Evolutionary conservation across 164 flowering plant species (phyloP).

Genomic region (Akebia trifoliata): DNA sequence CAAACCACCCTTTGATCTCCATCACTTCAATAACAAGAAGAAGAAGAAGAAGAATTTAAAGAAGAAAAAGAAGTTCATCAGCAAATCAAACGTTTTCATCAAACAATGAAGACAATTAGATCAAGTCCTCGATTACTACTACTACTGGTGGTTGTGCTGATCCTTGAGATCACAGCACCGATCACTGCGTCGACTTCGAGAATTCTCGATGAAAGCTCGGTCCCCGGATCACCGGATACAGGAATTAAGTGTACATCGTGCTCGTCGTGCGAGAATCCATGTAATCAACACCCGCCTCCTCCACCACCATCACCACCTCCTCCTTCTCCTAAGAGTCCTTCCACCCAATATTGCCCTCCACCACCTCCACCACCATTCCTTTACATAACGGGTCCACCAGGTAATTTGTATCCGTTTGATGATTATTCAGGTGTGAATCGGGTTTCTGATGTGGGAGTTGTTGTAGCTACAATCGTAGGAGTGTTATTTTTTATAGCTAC

Average conservation of each 20-base stretch:
- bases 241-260: constrained; percentile 19
- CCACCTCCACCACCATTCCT: constrained; percentile 15
- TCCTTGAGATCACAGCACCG: background rate
- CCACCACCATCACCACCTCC: constrained; percentile 17
- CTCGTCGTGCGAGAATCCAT: constrained; percentile 19
- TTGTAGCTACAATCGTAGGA: too few species aligned
- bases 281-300: constrained; percentile 5
- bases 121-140: background rate
- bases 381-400: constrained; percentile 6
- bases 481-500: too few species aligned
- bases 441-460: too few species aligned
- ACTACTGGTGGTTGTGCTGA: background rate
- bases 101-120: too few species aligned
- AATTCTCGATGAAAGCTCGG: constrained; percentile 3
- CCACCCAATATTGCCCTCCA: constrained; percentile 10
- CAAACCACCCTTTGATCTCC: background rate
- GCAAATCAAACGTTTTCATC: too few species aligned
- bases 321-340: constrained; percentile 8
- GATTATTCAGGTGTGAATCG: background rate
- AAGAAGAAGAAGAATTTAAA: background rate
- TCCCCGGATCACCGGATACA: constrained; percentile 3
- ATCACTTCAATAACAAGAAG: background rate
- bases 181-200: background rate
- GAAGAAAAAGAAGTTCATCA: too few species aligned
- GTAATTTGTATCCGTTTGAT: constrained; percentile 12